phyloP scores from a whole-genome alignment of 2,329 filamentous ascomycete genomes.

The Aspergillus fijiensis region DNA sequence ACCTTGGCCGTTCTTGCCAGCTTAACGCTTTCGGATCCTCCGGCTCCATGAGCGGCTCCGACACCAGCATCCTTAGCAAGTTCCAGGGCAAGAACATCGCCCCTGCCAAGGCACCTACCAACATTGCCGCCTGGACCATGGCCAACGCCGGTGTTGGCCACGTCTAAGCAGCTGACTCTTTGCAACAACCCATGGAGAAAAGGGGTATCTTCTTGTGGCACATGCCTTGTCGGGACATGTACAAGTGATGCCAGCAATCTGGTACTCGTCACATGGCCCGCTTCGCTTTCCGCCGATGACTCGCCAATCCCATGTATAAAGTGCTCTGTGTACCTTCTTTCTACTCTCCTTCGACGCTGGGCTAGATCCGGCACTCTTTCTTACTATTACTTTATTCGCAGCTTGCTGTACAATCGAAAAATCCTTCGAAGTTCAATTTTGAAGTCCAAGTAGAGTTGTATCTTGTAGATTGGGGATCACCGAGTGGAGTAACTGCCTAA shows the following conservation, averaged over 20 bases:
- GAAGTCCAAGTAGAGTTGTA: not conserved
- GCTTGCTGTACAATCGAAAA: not conserved
- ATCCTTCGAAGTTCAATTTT: not conserved
- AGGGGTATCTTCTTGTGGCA: no score
- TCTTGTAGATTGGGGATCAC: not conserved
- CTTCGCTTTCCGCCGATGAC: no score
- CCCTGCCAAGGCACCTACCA: conserved; percentile 38
- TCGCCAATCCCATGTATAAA: no score
- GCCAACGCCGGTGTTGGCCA: conserved; percentile 50
- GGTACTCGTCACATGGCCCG: no score
- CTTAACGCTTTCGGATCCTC: conserved; percentile 50
- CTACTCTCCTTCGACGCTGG: not conserved
- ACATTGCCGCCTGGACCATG: conserved; percentile 38
- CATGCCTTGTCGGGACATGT: no score
- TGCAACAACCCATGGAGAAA: no score
- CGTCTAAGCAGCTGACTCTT: conserved; percentile 30
- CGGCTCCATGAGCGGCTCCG: conserved; percentile 37
- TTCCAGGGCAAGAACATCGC: conserved; percentile 58
- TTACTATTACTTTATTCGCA: not conserved
- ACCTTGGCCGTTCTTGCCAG: conserved; percentile 53
- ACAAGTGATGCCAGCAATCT: no score
- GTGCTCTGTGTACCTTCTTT: no score
- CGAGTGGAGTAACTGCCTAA: not conserved
- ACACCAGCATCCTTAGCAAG: conserved; percentile 50
- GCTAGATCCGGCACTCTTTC: not conserved